phyloP scores from a whole-genome alignment of 2,329 filamentous ascomycete species.

The Talaromyces sp. region DNA sequence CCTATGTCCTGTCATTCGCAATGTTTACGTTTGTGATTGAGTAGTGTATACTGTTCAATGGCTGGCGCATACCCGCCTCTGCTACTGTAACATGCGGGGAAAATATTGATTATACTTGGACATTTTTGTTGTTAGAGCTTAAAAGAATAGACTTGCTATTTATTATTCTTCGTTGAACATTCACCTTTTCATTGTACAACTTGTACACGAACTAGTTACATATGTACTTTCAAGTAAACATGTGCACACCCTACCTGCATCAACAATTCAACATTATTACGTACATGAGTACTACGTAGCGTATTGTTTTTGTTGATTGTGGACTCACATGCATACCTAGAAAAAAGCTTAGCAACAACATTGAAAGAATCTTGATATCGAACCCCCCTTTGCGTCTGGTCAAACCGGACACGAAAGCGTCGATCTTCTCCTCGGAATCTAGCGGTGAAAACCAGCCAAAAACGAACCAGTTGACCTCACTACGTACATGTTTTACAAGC shows the following conservation, averaged over 20 bases:
- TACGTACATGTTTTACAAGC: too few species aligned
- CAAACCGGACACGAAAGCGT: not conserved
- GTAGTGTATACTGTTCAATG: not conserved
- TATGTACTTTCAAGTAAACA: not conserved
- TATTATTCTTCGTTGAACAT: not conserved
- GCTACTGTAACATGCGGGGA: constrained; percentile 12
- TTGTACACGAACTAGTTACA: not conserved
- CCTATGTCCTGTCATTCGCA: not conserved
- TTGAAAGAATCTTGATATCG: too few species aligned
- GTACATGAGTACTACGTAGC: too few species aligned
- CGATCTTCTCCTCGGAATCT: not conserved
- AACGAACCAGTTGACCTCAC: too few species aligned
- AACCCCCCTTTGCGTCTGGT: not conserved
- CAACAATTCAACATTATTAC: not conserved
- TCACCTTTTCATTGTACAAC: too few species aligned
- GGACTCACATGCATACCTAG: not conserved
- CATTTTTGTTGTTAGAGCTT: not conserved
- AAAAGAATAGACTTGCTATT: constrained; percentile 9
- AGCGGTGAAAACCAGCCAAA: not conserved
- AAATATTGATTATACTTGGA: constrained; percentile 2
- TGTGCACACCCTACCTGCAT: not conserved
- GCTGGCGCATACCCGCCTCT: constrained; percentile 6
- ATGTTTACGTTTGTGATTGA: not conserved
- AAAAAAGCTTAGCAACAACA: not conserved
- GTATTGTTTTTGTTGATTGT: too few species aligned